Evolutionary conservation across 2,329 filamentous ascomycete genomes (phyloP), one percentile per base, ranked within the genome.

Genomic region (Pseudopyrenochaeta lycopersici): DNA sequence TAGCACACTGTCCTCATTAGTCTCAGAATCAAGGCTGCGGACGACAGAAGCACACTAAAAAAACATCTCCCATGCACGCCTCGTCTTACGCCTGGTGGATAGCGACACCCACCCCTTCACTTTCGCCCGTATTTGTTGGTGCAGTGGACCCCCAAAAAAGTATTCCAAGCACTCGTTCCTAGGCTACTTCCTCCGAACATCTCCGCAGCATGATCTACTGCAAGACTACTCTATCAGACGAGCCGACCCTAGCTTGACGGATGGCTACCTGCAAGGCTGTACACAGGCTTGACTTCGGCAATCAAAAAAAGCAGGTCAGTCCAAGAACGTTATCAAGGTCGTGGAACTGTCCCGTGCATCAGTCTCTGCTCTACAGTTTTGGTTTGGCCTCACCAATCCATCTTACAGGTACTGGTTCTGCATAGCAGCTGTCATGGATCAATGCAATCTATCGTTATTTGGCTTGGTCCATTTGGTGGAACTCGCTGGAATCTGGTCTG

Each of bases 1-100:
- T 35, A 55, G 55, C 61, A 64, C 54, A 54, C 45, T 33, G 15
- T 60, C 63, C 50, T 67, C 42, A 64, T 65, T 69, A 64, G 65
- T 54, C 48, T 57, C 49, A 47, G 47, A 68, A 63, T 56, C 55
- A 68, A 67, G 63, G 44, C 44, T 30, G 49, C 43, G 45, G 46
- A 43, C 53, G 53, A 54, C 57, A 58, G 52, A 56, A 58, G 43
- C 43, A 54, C 56, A 52, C 33, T 4, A 46, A 44, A 47, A n/a
- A 12, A 30, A 43, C 47, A 44, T 18, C 36, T 49, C 46, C 18
- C 46, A 41, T 41, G 40, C 32, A 38, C 58, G 49, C 54, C 51
- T 48, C 52, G 33, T 31, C 39, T 38, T 5, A 44, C 54, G 62
- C 63, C 61, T 58, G 49, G 49, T 60, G 56, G 56, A 52, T 46